Evolutionary conservation across 495 filamentous ascomycete species (phyloP).

Genomic region (Lichina pygmaea): DNA sequence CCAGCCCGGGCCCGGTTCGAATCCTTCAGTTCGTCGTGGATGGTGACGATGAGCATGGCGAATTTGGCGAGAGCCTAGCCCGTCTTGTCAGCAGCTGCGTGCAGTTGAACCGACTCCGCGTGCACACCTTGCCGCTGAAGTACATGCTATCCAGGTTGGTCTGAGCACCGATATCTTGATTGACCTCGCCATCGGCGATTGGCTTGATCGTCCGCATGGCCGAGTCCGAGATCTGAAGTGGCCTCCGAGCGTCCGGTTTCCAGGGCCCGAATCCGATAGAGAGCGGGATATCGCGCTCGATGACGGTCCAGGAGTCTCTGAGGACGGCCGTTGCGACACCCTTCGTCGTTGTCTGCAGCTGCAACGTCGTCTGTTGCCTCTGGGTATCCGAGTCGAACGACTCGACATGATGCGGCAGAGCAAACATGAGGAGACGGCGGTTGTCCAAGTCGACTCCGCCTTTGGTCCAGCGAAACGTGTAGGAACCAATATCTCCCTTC

Average conservation of each 20-base stretch:
- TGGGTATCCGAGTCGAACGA: conserved; percentile 39
- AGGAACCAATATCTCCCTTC: conserved; percentile 31
- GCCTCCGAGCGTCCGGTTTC: conserved; percentile 24
- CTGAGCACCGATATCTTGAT: conserved; percentile 41
- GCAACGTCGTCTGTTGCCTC: conserved; percentile 25
- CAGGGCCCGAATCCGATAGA: conserved; percentile 55
- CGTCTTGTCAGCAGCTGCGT: neutral
- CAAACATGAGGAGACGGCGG: conserved; percentile 51
- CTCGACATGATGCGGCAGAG: conserved; percentile 60
- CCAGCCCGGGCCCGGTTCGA: conserved; percentile 28
- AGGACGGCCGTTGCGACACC: conserved; percentile 47
- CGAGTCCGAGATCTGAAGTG: conserved; percentile 20
- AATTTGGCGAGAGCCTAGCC: conserved; percentile 57
- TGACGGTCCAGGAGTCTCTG: conserved; percentile 55
- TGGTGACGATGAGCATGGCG: conserved; percentile 40
- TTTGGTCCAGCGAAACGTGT: conserved; percentile 43
- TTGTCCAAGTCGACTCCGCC: conserved; percentile 18
- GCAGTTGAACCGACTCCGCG: neutral
- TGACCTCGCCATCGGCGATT: conserved; percentile 35
- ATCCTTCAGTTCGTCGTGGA: conserved; percentile 38
- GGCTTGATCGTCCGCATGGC: conserved; percentile 26
- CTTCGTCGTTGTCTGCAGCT: conserved; percentile 65
- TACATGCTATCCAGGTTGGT: conserved; percentile 77
- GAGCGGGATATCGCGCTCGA: conserved; percentile 42
- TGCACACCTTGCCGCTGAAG: conserved; percentile 55